Base-by-base conservation (phyloP, 192 early-diverging fungal genomes). In the Podila horticola region DNA sequence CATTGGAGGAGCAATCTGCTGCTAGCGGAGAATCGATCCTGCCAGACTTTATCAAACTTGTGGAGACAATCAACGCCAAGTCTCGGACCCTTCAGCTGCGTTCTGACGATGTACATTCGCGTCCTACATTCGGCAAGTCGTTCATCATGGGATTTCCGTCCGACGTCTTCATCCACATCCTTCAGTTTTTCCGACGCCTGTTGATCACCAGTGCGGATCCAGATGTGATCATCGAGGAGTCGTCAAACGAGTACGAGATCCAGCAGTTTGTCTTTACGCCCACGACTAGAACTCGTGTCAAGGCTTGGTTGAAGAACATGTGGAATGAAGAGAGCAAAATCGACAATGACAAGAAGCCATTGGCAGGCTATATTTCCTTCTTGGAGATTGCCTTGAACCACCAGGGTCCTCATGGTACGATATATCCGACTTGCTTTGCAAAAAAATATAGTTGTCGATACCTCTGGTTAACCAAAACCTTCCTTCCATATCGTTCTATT, bases 111-210 rank as follows among this genome's bases (percentile, higher is more conserved):
- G 28, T 74, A n/a, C 75, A 75, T 8, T 33, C 71, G 2, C 38
- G 64, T 13, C 71, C 71, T 3, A 69, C 76, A 12, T 79, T 58
- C 36, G 83, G 83, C 28, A 73, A 81, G 67, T 72, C 71, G 3
- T 88, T 84, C 62, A 76, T 91, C 30, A 85, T 85, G 55, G 84
- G 83, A 5, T 89, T 89, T 61, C 87, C 87, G 26, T 81, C 87
- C 1, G 94, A 94, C 61, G 86, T 91, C 12, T 95, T 90, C 55
- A 83, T 86, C 17, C 82, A 92, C 28, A 85, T 87, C 6, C 66
- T 95, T 2, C 76, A 83, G 64, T 94, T 94, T 58, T 74, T 94
- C 38, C 75, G 93, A 31, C 84, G 86, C 30, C 66, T 94, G 29
- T 64, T 93, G 57, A 86, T 94, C 50, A 69, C 87, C 2, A 71